Evolutionary conservation across 2,329 filamentous ascomycete genomes (phyloP).

Genomic region (Thyridium curvatum): DNA sequence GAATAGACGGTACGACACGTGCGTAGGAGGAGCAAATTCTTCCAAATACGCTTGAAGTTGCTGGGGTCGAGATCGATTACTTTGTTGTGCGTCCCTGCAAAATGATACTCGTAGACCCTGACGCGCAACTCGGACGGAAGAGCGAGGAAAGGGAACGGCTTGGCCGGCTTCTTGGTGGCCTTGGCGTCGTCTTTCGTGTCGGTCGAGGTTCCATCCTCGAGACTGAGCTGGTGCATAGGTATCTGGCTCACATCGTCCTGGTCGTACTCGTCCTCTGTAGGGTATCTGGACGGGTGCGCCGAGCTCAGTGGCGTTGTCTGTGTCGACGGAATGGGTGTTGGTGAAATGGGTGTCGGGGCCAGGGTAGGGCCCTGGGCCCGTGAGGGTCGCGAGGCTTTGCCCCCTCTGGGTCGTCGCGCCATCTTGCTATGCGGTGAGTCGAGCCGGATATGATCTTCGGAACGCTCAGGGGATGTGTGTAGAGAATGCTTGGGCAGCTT

Average conservation of each 20-base stretch:
- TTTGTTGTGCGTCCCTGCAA: conserved; percentile 40
- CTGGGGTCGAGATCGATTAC: conserved; percentile 61
- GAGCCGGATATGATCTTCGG: not conserved
- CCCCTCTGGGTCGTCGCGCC: conserved; percentile 15
- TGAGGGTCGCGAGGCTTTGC: conserved; percentile 17
- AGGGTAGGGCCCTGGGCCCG: conserved; percentile 18
- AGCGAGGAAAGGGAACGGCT: conserved; percentile 58
- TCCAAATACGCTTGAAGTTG: conserved; percentile 57
- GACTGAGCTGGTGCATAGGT: conserved; percentile 35
- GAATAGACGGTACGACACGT: conserved; percentile 54
- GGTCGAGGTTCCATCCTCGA: conserved; percentile 24
- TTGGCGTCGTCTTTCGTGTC: conserved; percentile 11
- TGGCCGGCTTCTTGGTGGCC: conserved; percentile 14
- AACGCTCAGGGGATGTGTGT: no score
- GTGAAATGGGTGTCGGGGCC: conserved; percentile 21
- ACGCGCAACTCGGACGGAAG: conserved; percentile 65
- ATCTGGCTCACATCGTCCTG: conserved; percentile 29
- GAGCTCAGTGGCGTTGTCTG: conserved; percentile 28
- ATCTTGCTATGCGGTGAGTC: conserved; percentile 5
- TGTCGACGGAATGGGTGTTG: conserved; percentile 23
- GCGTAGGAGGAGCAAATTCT: conserved; percentile 53
- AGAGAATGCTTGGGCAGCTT: no score
- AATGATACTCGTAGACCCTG: conserved; percentile 60
- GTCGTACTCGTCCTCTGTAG: conserved; percentile 31
- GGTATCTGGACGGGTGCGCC: conserved; percentile 26